A percentile compares a stretch with the other conserved stretches of the same genome.
phyloP scores from a whole-genome alignment of 2,329 filamentous ascomycete genomes.

The Monilinia fructigena region DNA sequence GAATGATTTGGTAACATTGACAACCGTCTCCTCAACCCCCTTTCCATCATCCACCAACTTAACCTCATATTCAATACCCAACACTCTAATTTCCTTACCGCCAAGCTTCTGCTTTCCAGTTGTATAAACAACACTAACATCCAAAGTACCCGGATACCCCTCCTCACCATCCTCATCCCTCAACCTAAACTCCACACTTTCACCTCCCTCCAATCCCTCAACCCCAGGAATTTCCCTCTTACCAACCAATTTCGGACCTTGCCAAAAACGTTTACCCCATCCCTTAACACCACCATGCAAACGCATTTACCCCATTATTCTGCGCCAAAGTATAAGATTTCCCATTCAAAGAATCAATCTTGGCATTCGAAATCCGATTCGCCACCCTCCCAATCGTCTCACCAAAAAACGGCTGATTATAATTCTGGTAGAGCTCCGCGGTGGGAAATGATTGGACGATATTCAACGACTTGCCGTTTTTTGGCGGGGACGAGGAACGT shows the following conservation, averaged over 20 bases:
- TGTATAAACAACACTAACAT: constrained; percentile 75
- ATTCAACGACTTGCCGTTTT: constrained; percentile 47
- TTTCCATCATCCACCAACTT: constrained; percentile 60
- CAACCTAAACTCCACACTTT: constrained; percentile 65
- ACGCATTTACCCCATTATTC: constrained; percentile 75
- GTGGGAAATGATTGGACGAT: constrained; percentile 85
- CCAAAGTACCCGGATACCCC: constrained; percentile 83
- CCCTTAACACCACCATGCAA: constrained; percentile 73
- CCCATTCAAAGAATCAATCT: constrained; percentile 70
- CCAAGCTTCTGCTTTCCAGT: constrained; percentile 63
- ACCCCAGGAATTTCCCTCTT: constrained; percentile 49
- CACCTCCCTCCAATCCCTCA: constrained; percentile 57
- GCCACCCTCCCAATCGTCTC: constrained; percentile 86
- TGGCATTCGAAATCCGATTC: constrained; percentile 75
- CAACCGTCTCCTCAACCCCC: constrained; percentile 78
- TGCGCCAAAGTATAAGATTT: constrained; percentile 66
- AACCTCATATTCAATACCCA: constrained; percentile 88
- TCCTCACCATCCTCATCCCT: constrained; percentile 79
- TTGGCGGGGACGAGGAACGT: constrained; percentile 68
- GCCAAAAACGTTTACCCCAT: constrained; percentile 79
- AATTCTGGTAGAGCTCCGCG: constrained; percentile 68
- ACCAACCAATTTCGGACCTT: constrained; percentile 66
- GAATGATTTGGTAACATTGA: constrained; percentile 98
- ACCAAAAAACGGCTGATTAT: constrained; percentile 82
- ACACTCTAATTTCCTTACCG: constrained; percentile 64